phyloP scores from a whole-genome alignment of 352 stramenopile genomes.

The Phytophthora niederhauseri region DNA sequence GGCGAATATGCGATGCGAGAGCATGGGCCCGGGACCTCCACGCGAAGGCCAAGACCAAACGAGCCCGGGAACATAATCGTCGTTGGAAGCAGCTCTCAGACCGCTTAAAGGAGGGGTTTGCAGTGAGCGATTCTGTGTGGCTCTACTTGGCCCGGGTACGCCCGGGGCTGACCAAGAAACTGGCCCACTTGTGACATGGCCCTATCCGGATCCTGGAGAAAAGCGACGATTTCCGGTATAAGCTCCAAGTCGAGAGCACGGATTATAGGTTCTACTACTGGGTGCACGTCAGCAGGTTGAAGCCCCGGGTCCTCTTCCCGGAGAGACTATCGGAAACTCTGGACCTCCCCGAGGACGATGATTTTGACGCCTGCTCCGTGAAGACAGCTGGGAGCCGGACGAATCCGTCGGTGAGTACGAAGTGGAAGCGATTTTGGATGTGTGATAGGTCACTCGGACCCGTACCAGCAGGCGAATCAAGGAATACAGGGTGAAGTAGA shows the following conservation, averaged over 20 bases:
- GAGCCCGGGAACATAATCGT: neutral
- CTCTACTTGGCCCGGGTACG: slow-evolving; percentile 8
- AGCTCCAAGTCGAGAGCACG: neutral
- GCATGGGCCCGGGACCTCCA: slow-evolving; percentile 8
- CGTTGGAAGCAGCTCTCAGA: slow-evolving; percentile 9
- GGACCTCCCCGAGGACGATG: neutral
- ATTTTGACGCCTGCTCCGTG: neutral
- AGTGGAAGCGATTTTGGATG: slow-evolving; percentile 6
- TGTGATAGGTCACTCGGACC: slow-evolving; percentile 4
- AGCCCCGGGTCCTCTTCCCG: neutral
- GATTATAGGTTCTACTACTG: slow-evolving; percentile 2
- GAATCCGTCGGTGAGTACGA: slow-evolving; percentile 3
- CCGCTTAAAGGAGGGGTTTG: neutral
- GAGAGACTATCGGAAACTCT: neutral
- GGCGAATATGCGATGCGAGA: slow-evolving; percentile 8
- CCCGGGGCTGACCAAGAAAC: slow-evolving; percentile 6
- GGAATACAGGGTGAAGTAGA: slow-evolving; percentile 9
- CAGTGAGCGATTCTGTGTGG: slow-evolving; percentile 6
- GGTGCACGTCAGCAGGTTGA: slow-evolving; percentile 7
- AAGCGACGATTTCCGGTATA: neutral
- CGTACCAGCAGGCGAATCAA: neutral
- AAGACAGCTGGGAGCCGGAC: slow-evolving; percentile 6
- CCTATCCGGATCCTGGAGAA: slow-evolving; percentile 9
- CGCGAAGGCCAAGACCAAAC: neutral
- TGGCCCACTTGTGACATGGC: slow-evolving; percentile 8